Conservation (phyloP, 805 yeast genomes). For the Metschnikowia amazonensis region DNA sequence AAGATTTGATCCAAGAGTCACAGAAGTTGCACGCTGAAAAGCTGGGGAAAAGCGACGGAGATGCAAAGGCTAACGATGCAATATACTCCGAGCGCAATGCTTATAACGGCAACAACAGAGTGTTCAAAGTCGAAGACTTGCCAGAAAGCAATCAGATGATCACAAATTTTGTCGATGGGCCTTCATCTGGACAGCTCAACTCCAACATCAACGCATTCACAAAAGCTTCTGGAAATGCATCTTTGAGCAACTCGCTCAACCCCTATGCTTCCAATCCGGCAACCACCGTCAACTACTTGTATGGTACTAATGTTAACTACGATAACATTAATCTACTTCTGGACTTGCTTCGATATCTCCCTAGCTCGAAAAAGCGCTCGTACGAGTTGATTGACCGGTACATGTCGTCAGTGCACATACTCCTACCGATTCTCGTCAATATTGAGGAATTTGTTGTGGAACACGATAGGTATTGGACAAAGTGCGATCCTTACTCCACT, state of each 20-base stretch:
- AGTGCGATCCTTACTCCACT: conserved; percentile 15
- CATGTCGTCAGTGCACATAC: conserved; percentile 50
- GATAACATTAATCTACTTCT: conserved; percentile 31
- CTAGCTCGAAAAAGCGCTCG: conserved; percentile 41
- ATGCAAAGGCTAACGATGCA: not conserved
- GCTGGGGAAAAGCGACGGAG: not conserved
- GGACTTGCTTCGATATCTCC: conserved; percentile 43
- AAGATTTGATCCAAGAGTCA: not conserved
- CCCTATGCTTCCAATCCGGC: conserved; percentile 34
- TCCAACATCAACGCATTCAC: not conserved
- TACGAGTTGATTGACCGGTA: conserved; percentile 47
- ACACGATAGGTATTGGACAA: conserved; percentile 50
- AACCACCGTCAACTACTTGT: conserved; percentile 31
- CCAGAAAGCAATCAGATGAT: conserved; percentile 1
- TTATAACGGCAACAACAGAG: conserved; percentile 7
- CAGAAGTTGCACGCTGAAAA: not conserved
- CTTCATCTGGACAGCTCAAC: conserved; percentile 7
- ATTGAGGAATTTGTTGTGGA: conserved; percentile 39
- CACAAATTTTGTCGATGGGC: conserved; percentile 20
- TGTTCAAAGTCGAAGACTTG: not conserved
- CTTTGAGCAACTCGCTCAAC: conserved; percentile 22
- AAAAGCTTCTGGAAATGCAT: conserved; percentile 1
- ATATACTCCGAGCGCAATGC: not conserved
- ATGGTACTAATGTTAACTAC: conserved; percentile 39
- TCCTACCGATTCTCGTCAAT: conserved; percentile 50